Evolutionary conservation across 805 yeast species (phyloP).

Genomic region (Ogataea pilisensis): DNA sequence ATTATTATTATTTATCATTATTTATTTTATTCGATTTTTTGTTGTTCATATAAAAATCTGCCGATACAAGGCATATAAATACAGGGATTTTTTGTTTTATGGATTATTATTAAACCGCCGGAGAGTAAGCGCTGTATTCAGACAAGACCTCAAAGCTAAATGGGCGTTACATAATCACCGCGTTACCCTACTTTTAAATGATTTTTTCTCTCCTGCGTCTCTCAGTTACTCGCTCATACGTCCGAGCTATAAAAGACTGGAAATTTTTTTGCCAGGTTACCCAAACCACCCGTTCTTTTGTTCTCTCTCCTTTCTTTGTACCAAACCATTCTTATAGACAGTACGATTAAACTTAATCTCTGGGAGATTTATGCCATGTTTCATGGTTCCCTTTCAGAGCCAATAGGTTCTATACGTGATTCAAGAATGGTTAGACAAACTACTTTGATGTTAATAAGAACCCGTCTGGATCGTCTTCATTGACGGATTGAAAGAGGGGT

Average conservation of each 20-base stretch:
- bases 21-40: too few species aligned
- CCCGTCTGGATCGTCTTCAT: constrained; percentile 30
- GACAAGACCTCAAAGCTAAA: too few species aligned
- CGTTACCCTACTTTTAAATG: background rate
- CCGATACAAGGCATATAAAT: too few species aligned
- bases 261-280: constrained; percentile 3
- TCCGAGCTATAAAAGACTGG: background rate
- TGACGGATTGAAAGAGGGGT: constrained; percentile 32
- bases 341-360: constrained; percentile 25
- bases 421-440: constrained; percentile 30
- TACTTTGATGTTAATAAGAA: constrained; percentile 30
- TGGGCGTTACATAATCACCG: too few species aligned
- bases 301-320: constrained; percentile 21
- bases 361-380: constrained; percentile 9
- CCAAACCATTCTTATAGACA: constrained; percentile 35
- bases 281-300: background rate
- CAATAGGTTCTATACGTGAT: constrained; percentile 31
- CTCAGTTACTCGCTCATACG: too few species aligned
- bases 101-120: too few species aligned
- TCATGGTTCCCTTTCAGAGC: constrained; percentile 5
- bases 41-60: too few species aligned
- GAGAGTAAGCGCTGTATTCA: too few species aligned
- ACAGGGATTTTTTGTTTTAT: too few species aligned
- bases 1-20: background rate
- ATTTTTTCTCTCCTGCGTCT: too few species aligned